These are phyloP conservation scores for Suillus placidus DNA, from an alignment of 768 basidiomycete genomes.

Conservation along the genomic window DNA sequence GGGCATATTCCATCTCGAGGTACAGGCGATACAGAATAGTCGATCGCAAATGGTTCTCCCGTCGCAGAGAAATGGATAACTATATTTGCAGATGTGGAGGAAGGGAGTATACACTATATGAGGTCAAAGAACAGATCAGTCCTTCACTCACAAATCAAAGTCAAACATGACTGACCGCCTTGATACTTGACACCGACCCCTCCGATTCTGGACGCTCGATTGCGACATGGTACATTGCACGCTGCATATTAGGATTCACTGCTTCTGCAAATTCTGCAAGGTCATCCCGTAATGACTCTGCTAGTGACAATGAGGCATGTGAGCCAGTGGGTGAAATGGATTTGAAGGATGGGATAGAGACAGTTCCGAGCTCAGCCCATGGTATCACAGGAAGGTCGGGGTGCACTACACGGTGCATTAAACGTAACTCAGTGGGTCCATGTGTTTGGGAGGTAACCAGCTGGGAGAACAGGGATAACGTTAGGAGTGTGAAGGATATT, in stretches of 20 bases:
- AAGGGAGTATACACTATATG: conserved; percentile 67
- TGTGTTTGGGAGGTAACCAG: neutral
- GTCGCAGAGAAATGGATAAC: conserved; percentile 54
- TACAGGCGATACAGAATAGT: conserved; percentile 71
- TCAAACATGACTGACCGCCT: conserved; percentile 55
- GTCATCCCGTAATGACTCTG: conserved; percentile 49
- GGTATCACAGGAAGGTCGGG: conserved; percentile 29
- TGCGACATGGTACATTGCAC: conserved; percentile 72
- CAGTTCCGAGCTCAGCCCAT: conserved; percentile 30
- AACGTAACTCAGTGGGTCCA: neutral
- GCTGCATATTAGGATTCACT: conserved; percentile 40
- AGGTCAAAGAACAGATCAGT: conserved; percentile 14
- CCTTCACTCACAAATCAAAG: conserved; percentile 47
- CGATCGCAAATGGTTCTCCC: conserved; percentile 60
- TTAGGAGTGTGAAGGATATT: conserved; percentile 12
- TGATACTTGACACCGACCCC: conserved; percentile 39
- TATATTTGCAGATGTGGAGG: conserved; percentile 55
- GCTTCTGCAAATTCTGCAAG: conserved; percentile 46
- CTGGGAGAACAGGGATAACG: conserved; percentile 16
- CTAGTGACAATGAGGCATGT: conserved; percentile 39
- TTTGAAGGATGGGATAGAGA: conserved; percentile 24
- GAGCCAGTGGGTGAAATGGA: conserved; percentile 40
- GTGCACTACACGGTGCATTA: conserved; percentile 35
- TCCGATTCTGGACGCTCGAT: conserved; percentile 50
- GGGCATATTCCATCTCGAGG: conserved; percentile 74